These are phyloP conservation scores for Lecanicillium sp. DNA, from an alignment of 2,329 filamentous ascomycete genomes.

Conservation along the genomic window DNA sequence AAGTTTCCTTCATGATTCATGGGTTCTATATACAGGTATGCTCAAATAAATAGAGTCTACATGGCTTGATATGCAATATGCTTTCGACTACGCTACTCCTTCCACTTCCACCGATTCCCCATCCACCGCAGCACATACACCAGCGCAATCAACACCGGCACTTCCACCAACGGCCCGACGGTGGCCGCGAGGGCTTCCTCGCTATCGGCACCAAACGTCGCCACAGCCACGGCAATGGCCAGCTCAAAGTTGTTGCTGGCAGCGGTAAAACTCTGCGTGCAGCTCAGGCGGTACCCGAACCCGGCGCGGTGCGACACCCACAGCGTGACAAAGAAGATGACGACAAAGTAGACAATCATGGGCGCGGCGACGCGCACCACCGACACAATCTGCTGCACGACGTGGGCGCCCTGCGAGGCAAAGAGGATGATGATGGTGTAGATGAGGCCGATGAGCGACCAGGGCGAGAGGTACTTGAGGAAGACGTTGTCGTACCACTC, in stretches of 20 bases:
- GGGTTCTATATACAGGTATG: no score
- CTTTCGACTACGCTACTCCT: slow-evolving; percentile 1
- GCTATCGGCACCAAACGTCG: slow-evolving; percentile 62
- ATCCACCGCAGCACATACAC: slow-evolving; percentile 42
- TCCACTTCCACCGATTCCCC: slow-evolving; percentile 6
- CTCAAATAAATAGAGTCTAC: no score
- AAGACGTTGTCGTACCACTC: slow-evolving; percentile 58
- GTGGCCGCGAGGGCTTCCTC: slow-evolving; percentile 68
- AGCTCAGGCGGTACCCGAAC: slow-evolving; percentile 57
- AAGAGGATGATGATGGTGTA: slow-evolving; percentile 76
- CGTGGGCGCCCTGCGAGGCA: slow-evolving; percentile 61
- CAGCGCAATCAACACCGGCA: slow-evolving; percentile 62
- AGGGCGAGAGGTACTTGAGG: slow-evolving; percentile 57
- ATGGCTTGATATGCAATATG: background rate
- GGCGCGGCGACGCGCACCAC: slow-evolving; percentile 69
- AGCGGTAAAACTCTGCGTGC: slow-evolving; percentile 71
- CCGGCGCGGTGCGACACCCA: slow-evolving; percentile 50
- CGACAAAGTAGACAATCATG: slow-evolving; percentile 63
- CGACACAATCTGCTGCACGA: slow-evolving; percentile 68
- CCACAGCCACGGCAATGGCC: slow-evolving; percentile 67
- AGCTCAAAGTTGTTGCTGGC: slow-evolving; percentile 82
- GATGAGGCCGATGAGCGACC: slow-evolving; percentile 65
- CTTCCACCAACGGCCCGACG: slow-evolving; percentile 71
- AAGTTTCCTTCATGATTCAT: no score
- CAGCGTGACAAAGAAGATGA: slow-evolving; percentile 61